Conservation (phyloP, 345 rosid species). For the Draba incana region DNA sequence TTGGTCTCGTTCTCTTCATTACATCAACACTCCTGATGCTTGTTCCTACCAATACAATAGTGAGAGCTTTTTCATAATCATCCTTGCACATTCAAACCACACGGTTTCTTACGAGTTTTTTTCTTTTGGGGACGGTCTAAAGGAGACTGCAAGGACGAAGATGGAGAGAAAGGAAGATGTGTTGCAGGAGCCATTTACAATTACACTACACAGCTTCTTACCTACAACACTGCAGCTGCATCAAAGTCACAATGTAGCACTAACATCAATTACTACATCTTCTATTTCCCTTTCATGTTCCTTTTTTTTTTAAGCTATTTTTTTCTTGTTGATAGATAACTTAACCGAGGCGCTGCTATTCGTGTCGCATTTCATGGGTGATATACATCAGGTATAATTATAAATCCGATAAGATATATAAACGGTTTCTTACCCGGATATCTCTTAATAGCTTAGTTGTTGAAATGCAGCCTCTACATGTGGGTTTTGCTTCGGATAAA, state of each 20-base stretch:
- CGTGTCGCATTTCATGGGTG: constrained; percentile 86
- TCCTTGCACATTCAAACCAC: not conserved
- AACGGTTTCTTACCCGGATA: not conserved
- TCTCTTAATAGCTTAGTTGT: constrained; percentile 11
- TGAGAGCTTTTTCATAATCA: constrained; percentile 35
- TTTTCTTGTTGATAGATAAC: constrained; percentile 57
- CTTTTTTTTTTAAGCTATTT: not conserved
- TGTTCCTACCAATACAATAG: constrained; percentile 64
- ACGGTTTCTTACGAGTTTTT: constrained; percentile 6
- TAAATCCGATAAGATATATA: not conserved
- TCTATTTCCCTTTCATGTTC: constrained; percentile 6
- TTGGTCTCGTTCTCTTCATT: constrained; percentile 82
- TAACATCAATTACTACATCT: not conserved
- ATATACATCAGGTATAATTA: constrained; percentile 75
- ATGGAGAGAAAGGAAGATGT: constrained; percentile 65
- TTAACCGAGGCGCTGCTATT: constrained; percentile 91
- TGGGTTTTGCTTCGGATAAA: constrained; percentile 67
- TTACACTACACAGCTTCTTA: constrained; percentile 89
- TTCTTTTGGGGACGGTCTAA: not conserved
- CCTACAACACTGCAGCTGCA: constrained; percentile 48
- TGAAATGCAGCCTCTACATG: constrained; percentile 75
- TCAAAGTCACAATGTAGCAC: constrained; percentile 54
- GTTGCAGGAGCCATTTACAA: constrained; percentile 90
- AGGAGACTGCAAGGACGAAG: constrained; percentile 92
- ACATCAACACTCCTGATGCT: constrained; percentile 70